Evolutionary conservation across 352 stramenopile species (phyloP).

Genomic region (Globisporangium yorkense): DNA sequence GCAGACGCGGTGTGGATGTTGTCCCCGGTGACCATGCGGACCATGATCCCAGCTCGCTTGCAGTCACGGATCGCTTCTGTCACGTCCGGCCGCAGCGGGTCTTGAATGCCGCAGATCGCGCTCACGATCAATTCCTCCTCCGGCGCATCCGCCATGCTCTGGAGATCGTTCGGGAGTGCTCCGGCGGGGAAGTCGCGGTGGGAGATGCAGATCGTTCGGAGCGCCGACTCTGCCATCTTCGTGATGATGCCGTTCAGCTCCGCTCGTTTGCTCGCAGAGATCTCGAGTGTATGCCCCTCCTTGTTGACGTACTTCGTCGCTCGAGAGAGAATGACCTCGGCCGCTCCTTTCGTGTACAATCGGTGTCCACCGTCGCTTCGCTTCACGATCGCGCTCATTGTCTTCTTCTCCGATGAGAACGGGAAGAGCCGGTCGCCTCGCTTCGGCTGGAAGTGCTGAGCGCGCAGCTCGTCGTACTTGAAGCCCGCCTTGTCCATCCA

Average conservation of each 20-base stretch:
- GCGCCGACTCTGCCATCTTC: constrained; percentile 73
- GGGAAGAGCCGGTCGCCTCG: constrained; percentile 63
- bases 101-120: constrained; percentile 95
- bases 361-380: constrained; percentile 26
- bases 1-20: constrained; percentile 96
- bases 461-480: constrained; percentile 56
- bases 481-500: constrained; percentile 52
- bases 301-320: constrained; percentile 66
- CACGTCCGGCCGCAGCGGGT: constrained; percentile 94
- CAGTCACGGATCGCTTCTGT: constrained; percentile 92
- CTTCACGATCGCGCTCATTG: constrained; percentile 63
- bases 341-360: constrained; percentile 70
- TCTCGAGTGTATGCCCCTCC: constrained; percentile 34
- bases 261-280: constrained; percentile 49
- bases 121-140: constrained; percentile 77
- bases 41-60: constrained; percentile 95
- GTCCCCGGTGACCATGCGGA: constrained; percentile 99
- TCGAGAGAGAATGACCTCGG: constrained; percentile 60
- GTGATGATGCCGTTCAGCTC: constrained; percentile 74
- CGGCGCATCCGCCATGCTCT: constrained; percentile 45
- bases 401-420: constrained; percentile 83
- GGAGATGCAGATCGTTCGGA: constrained; percentile 87
- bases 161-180: constrained; percentile 53
- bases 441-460: constrained; percentile 39
- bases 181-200: constrained; percentile 63